Base-by-base conservation (phyloP, 306 rosid genomes). In the Comarum palustre region DNA sequence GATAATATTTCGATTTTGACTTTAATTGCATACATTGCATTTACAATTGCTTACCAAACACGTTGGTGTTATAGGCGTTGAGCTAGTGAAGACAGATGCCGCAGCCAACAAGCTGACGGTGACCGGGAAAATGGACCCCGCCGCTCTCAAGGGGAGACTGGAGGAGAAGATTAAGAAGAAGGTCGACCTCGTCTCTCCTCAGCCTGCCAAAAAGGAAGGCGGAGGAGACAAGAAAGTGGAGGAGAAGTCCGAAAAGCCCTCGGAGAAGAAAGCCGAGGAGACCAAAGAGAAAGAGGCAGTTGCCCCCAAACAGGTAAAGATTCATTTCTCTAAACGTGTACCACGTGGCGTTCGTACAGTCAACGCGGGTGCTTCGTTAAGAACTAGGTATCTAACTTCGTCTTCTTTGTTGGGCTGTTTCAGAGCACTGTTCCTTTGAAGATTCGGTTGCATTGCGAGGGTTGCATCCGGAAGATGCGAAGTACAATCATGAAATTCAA, bases 371-470 rank as follows among this genome's bases (percentile, higher is more conserved):
- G 4, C 3, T 60, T 16, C 13, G 2, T 60, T 32, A 0, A 24
- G 13, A 32, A 32, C 38, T 29, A 61, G 43, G 60, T 48, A 6
- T 48, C 71, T 64, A 67, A 81, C 60, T 78, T 81, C 59, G 41
- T 74, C 38, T 24, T 36, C 25, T 79, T 66, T 74, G 13, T 63
- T 64, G 34, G 54, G 57, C 66, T 59, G 71, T 43, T 65, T 8
- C 97, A 93, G 96, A 84, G 79, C 67, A 81, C 97, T 29, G 92
- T 83, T 69, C 86, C 82, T 41, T 62, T 89, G 79, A 94, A 88
- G 86, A 88, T 88, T 47, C 84, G 79, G 63, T 75, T 94, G 71
- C 99, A 94, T 76, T 94, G 99, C 24, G 99, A 91, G 0, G 97
- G 93, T 4, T 94, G 99, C 79, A 82, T 87, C 10, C 75, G 77